Conservation (phyloP, 164 flowering plant genomes). For the Sedum album region DNA sequence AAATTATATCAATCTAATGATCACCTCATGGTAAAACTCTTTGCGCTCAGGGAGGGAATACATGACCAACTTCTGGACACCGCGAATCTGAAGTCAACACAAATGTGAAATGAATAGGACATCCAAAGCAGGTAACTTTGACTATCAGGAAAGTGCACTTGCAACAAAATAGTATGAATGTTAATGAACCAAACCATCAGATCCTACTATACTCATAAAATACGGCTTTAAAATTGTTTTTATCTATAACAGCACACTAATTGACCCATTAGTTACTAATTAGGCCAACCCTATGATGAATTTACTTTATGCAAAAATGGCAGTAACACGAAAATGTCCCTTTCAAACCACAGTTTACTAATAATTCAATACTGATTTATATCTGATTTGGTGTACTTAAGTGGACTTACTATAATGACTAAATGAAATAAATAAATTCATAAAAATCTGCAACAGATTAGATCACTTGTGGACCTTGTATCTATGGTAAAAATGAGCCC, state of each 20-base stretch:
- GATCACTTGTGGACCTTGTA: conserved; percentile 50
- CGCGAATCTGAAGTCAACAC: conserved; percentile 56
- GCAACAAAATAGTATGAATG: too few relatives aligned
- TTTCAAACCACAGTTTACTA: background rate
- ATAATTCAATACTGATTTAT: background rate
- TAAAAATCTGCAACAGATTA: background rate
- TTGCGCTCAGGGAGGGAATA: conserved; percentile 92
- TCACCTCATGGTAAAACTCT: conserved; percentile 93
- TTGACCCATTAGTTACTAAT: too few relatives aligned
- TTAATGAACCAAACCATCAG: background rate
- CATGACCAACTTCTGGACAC: conserved; percentile 69
- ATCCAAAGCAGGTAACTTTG: background rate
- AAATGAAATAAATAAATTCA: background rate
- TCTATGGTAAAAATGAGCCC: conserved; percentile 86
- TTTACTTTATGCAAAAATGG: too few relatives aligned
- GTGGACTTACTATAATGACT: background rate
- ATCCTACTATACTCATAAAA: background rate
- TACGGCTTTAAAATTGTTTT: too few relatives aligned
- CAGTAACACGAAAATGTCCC: background rate
- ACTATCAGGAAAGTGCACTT: too few relatives aligned
- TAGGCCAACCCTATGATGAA: too few relatives aligned
- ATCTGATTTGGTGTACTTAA: background rate
- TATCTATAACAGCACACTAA: too few relatives aligned
- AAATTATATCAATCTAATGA: background rate
- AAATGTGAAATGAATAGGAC: background rate